Percentiles rank a stretch among this genome's conserved stretches.
Conservation (phyloP, 1,284 basidiomycete genomes). For the Ceratorhiza oryzae-sativae region DNA sequence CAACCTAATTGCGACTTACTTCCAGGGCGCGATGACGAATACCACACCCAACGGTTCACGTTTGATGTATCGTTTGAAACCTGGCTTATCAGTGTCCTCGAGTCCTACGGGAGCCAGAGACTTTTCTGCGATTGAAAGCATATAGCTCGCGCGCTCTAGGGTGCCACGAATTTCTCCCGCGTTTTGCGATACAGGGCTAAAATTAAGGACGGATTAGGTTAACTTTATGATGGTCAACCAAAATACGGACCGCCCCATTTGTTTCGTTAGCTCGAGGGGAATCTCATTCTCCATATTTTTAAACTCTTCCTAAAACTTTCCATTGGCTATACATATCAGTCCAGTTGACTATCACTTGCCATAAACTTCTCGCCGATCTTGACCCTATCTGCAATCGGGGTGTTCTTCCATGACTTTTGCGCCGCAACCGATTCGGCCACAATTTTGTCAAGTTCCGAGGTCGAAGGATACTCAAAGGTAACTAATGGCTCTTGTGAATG, state of each 20-base stretch:
- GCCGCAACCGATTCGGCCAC: constrained; percentile 68
- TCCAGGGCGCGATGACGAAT: constrained; percentile 88
- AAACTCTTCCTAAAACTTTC: constrained; percentile 69
- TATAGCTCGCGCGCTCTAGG: constrained; percentile 80
- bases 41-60: constrained; percentile 88
- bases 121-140: constrained; percentile 82
- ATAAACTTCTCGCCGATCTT: constrained; percentile 78
- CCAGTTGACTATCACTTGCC: constrained; percentile 53
- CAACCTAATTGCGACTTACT: constrained; percentile 59
- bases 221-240: neutral
- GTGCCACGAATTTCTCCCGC: constrained; percentile 84
- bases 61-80: constrained; percentile 82
- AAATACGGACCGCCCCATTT: constrained; percentile 75
- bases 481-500: constrained; percentile 69
- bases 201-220: neutral
- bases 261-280: constrained; percentile 74
- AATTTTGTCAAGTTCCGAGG: constrained; percentile 63
- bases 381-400: constrained; percentile 74
- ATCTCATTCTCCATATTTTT: constrained; percentile 72
- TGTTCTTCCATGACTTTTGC: constrained; percentile 75
- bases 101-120: constrained; percentile 80
- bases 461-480: constrained; percentile 63
- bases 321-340: neutral
- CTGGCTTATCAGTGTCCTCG: constrained; percentile 78
- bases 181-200: constrained; percentile 77